phyloP scores from a whole-genome alignment of 306 rosid genomes.

The Acacia crassicarpa region DNA sequence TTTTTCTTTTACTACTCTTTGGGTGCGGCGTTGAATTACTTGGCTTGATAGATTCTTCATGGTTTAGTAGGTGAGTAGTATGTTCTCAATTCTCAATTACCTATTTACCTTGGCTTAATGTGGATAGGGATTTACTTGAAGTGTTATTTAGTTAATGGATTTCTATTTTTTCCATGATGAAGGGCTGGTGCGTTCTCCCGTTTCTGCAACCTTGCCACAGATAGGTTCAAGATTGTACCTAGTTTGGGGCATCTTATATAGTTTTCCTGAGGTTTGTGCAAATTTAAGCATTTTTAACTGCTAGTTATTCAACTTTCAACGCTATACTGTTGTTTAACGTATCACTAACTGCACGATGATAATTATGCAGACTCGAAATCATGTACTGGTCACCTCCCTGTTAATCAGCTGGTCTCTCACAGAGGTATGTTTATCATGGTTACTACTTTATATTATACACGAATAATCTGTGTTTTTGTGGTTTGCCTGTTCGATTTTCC shows the following conservation, averaged over 20 bases:
- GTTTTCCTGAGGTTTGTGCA: conserved; percentile 71
- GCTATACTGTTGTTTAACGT: background rate
- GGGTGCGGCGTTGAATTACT: conserved; percentile 24
- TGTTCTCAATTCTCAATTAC: background rate
- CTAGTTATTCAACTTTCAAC: background rate
- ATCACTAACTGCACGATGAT: conserved; percentile 15
- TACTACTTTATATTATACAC: background rate
- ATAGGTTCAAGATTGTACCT: conserved; percentile 72
- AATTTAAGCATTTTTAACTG: background rate
- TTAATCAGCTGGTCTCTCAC: conserved; percentile 77
- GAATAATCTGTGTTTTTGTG: background rate
- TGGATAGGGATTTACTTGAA: background rate
- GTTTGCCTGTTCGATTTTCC: background rate
- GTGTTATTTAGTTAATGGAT: conserved; percentile 5
- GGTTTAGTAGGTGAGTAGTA: conserved; percentile 78
- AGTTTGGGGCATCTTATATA: conserved; percentile 86
- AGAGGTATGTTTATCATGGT: conserved; percentile 58
- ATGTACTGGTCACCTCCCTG: conserved; percentile 61
- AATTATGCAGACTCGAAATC: conserved; percentile 49
- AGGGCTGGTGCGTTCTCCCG: conserved; percentile 90
- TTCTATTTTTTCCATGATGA: background rate
- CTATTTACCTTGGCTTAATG: background rate
- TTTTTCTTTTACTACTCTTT: background rate
- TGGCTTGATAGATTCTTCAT: conserved; percentile 71
- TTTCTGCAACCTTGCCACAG: conserved; percentile 83